Base-by-base conservation (phyloP, 2,329 filamentous ascomycete species). In the Thermothelomyces thermophilus region DNA sequence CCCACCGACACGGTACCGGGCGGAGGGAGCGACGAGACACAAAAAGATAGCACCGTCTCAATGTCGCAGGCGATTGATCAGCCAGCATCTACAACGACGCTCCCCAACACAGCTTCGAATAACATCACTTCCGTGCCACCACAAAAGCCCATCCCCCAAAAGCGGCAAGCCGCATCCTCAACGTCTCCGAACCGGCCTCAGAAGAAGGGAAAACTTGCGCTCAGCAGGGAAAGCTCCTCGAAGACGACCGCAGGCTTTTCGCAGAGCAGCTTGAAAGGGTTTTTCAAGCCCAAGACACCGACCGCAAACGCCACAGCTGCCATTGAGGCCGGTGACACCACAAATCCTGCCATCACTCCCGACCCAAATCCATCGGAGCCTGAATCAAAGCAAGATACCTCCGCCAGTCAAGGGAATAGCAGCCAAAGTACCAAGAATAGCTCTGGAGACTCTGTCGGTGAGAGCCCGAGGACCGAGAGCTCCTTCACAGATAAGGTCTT, bases 211-310 rank as follows among this genome's bases (percentile, higher is more conserved):
- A 71, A 66, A 46, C 57, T 60, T 11, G 56, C 60, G 17, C 63
- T 67, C 24, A 51, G 59, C 46, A 60, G 63, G 52, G 62, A 72
- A 41, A 62, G 26, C 44, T 62, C 54, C 35, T 55, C 51, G 60
- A 72, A 46, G 58, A 46, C 47, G 61, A 70, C 62, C 58, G 60
- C 35, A 8, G 57, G 54, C 8, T 45, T 58, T 19, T 64, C 66
- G 4, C 77, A 81, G 58, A 73, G 68, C 52, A 89, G 80, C 30
- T 70, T 95, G 11, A 85, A 79, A 63, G 86, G 87, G 1, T 95
- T 95, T 70, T 93, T 95, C 70, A 84, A 83, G 56, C 75, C 83
- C 1, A 83, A 81, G 58, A 53, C 56, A 2, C 46, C 55, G 2
- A 59, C 65, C n/a, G 16, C 51, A 5, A 54, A 31, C 5, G 2